Evolutionary conservation across 2,329 filamentous ascomycete genomes (phyloP).

Genomic region (Aaosphaeria pasadenensis): DNA sequence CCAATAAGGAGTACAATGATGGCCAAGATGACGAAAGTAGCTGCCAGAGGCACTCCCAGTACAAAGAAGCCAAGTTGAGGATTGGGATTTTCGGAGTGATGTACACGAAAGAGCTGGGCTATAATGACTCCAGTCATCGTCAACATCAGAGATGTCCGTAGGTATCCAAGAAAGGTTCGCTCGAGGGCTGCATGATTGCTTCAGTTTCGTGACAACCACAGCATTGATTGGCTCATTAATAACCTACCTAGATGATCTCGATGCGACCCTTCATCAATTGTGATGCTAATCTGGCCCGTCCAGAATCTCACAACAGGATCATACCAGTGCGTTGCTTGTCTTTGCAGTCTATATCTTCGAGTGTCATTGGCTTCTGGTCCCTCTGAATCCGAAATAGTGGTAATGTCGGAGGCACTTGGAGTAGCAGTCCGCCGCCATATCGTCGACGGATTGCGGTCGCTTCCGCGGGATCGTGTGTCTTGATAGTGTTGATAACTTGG

Average conservation of each 20-base stretch:
- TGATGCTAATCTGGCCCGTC: conserved; percentile 48
- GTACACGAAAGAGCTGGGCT: conserved; percentile 65
- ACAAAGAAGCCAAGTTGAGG: conserved; percentile 57
- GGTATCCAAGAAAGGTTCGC: conserved; percentile 70
- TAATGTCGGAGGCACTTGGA: conserved; percentile 5
- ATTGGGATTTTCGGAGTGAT: conserved; percentile 46
- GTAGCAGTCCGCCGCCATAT: not conserved
- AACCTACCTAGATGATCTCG: conserved; percentile 57
- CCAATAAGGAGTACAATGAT: conserved; percentile 54
- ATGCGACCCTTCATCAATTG: conserved; percentile 49
- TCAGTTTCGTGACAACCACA: not conserved
- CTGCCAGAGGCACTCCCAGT: conserved; percentile 59
- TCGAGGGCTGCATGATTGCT: conserved; percentile 58
- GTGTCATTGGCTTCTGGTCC: conserved; percentile 6
- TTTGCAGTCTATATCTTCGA: conserved; percentile 8
- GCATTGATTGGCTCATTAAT: not conserved
- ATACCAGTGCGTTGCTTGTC: conserved; percentile 32
- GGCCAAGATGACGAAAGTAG: conserved; percentile 48
- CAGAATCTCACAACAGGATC: conserved; percentile 44
- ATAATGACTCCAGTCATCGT: conserved; percentile 65
- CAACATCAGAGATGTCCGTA: conserved; percentile 67
- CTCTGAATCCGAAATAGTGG: conserved; percentile 10
- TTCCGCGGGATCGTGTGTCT: conserved; percentile 3
- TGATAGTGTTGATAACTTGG: not conserved
- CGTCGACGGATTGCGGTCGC: not conserved